A percentile compares a stretch with the other conserved stretches of the same genome.
Conservation (phyloP, 2,329 filamentous ascomycete genomes). For the Fusarium papillatum region DNA sequence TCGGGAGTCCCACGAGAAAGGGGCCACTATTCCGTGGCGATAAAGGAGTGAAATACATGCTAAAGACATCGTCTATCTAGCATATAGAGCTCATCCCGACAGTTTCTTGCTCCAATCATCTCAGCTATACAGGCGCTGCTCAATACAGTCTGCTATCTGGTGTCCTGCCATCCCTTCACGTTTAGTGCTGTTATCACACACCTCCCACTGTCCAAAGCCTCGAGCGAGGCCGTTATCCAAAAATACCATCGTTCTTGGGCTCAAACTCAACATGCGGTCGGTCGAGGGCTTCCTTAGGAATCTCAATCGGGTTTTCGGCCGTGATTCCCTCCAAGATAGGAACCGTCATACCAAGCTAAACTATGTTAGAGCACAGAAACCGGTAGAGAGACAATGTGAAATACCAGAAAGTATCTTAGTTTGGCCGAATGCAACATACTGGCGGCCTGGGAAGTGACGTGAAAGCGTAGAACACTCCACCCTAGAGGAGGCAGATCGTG, state of each 20-base stretch:
- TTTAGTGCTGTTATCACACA: background rate
- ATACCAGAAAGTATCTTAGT: background rate
- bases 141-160: background rate
- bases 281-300: background rate
- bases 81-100: background rate
- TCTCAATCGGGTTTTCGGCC: background rate
- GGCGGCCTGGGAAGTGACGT: background rate
- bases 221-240: background rate
- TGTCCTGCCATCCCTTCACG: background rate
- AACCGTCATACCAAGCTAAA: background rate
- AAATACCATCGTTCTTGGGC: background rate
- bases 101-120: background rate
- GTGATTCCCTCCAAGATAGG: background rate
- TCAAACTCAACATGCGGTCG: background rate
- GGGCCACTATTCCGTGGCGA: constrained; percentile 46
- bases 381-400: background rate
- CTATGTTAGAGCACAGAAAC: background rate
- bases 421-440: background rate
- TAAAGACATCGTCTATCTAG: background rate
- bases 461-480: background rate
- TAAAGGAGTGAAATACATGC: background rate
- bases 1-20: constrained; percentile 52
- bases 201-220: background rate
- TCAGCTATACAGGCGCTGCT: background rate
- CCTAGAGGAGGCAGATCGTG: background rate